Conservation (phyloP, 305 asterid species). For the Fraxinus xanthoxyloides region DNA sequence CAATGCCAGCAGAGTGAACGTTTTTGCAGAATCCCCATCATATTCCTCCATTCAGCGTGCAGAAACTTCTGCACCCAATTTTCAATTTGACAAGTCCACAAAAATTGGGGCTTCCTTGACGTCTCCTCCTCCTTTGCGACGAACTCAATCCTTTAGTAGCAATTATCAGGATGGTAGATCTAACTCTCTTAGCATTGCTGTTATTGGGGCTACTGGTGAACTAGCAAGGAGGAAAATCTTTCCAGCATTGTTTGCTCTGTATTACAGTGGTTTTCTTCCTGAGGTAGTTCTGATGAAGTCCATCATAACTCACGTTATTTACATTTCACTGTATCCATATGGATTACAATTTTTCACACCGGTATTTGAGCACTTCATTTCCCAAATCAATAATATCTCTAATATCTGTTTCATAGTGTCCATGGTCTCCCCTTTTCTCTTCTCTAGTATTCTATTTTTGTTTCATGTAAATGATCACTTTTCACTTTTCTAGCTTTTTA, state of each 20-base stretch:
- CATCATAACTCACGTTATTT: background rate
- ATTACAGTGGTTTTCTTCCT: constrained; percentile 48
- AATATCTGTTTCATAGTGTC: background rate
- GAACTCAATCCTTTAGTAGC: constrained; percentile 14
- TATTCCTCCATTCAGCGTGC: constrained; percentile 9
- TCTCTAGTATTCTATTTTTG: background rate
- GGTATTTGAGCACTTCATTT: background rate
- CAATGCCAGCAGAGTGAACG: background rate
- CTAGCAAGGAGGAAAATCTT: constrained; percentile 50
- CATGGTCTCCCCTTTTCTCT: background rate
- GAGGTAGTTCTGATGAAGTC: constrained; percentile 26
- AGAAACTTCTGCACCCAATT: constrained; percentile 6
- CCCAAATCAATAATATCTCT: background rate
- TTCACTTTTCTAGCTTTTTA: background rate
- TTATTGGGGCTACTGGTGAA: constrained; percentile 58
- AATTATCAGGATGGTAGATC: constrained; percentile 20
- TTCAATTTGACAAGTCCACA: constrained; percentile 11
- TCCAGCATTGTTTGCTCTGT: constrained; percentile 52
- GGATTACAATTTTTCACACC: background rate
- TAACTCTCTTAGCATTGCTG: constrained; percentile 44
- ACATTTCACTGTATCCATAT: background rate
- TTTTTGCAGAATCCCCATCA: constrained; percentile 14
- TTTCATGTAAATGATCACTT: background rate
- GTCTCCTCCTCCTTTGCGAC: constrained; percentile 12
- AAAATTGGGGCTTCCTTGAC: background rate